phyloP scores from a whole-genome alignment of 1,284 basidiomycete genomes.

The Cutaneotrichosporon mucoides region DNA sequence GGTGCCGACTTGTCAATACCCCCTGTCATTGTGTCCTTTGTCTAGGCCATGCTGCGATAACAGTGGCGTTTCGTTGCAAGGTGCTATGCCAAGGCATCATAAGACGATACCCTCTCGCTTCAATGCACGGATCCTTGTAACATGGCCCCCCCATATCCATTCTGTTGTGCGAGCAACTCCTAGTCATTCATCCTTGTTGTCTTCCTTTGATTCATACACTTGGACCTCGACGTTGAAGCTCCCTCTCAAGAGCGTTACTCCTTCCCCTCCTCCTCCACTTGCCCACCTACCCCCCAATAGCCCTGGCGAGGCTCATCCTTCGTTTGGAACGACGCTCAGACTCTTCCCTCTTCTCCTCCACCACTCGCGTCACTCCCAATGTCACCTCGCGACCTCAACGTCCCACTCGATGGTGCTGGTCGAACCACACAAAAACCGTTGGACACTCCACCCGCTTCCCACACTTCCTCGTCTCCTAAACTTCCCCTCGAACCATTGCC shows the following conservation, averaged over 20 bases:
- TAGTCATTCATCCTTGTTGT: not conserved
- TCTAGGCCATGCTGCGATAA: not conserved
- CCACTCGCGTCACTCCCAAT: constrained; percentile 15
- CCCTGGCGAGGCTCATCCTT: constrained; percentile 4
- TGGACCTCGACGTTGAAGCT: too few species aligned
- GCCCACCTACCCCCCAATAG: not conserved
- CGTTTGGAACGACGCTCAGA: constrained; percentile 32
- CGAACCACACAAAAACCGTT: constrained; percentile 19
- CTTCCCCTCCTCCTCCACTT: not conserved
- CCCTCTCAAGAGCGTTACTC: not conserved
- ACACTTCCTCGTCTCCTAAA: constrained; percentile 10
- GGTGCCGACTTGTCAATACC: not conserved
- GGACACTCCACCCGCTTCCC: constrained; percentile 22
- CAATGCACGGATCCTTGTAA: not conserved
- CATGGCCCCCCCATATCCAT: not conserved
- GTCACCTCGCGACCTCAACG: constrained; percentile 8
- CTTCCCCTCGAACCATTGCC: not conserved
- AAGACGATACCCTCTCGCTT: too few species aligned
- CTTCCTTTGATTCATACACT: not conserved
- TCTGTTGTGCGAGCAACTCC: not conserved
- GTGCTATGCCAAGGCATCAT: too few species aligned
- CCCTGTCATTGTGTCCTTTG: too few species aligned
- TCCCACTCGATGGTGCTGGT: constrained; percentile 11
- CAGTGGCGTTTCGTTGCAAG: too few species aligned
- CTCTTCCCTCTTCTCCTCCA: constrained; percentile 20